phyloP scores from a whole-genome alignment of 2,329 filamentous ascomycete genomes.

The Alternaria consortialis region DNA sequence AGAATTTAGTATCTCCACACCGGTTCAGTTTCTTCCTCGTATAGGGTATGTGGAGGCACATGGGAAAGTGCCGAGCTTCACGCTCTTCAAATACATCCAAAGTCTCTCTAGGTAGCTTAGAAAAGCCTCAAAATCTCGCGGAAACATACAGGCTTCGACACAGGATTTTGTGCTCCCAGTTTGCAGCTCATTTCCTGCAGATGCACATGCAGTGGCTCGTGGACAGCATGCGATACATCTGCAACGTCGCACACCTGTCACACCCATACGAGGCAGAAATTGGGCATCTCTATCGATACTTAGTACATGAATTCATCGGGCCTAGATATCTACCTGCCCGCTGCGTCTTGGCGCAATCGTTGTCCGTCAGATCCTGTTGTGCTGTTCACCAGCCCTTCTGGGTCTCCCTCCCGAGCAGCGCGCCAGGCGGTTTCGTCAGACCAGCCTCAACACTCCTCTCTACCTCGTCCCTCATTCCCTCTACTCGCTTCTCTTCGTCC shows the following conservation, averaged over 20 bases:
- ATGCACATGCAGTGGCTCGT: not conserved
- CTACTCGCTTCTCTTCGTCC: constrained; percentile 30
- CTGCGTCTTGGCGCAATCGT: not conserved
- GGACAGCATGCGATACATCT: not conserved
- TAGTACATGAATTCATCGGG: not conserved
- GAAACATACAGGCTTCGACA: not conserved
- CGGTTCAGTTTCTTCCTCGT: too few species aligned
- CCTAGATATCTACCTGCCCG: not conserved
- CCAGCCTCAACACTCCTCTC: constrained; percentile 54
- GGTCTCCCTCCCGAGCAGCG: constrained; percentile 49
- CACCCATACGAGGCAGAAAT: not conserved
- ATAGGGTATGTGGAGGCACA: not conserved
- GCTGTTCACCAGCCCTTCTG: constrained; percentile 32
- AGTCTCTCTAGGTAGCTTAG: too few species aligned
- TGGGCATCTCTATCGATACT: not conserved
- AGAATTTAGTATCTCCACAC: too few species aligned
- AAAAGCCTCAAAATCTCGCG: too few species aligned
- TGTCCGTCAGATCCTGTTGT: not conserved
- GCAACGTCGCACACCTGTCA: not conserved
- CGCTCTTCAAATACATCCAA: too few species aligned
- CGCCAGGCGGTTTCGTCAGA: constrained; percentile 52
- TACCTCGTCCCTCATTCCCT: constrained; percentile 45
- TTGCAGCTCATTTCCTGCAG: not conserved
- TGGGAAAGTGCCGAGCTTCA: too few species aligned
- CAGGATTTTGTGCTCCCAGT: not conserved